Conservation (phyloP, 805 yeast species). For the Metschnikowia matae region DNA sequence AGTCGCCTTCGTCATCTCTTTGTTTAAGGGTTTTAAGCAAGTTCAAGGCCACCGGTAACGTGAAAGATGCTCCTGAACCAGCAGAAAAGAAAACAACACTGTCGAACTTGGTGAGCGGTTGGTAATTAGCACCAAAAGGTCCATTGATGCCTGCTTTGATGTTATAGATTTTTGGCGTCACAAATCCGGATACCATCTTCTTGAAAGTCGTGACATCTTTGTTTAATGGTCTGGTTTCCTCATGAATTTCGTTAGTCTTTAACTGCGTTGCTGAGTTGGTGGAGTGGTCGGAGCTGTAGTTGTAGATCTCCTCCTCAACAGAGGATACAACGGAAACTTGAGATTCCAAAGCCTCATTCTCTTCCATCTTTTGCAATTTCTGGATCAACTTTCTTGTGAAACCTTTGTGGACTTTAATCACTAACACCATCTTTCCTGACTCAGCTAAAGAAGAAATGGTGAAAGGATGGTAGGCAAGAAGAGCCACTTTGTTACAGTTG, state of each 20-base stretch:
- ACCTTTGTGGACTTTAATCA: constrained; percentile 40
- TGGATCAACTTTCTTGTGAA: constrained; percentile 37
- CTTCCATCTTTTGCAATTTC: constrained; percentile 22
- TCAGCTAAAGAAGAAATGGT: constrained; percentile 40
- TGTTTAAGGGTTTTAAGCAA: constrained; percentile 27
- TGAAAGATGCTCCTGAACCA: constrained; percentile 47
- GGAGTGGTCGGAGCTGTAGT: neutral
- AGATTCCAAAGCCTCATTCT: constrained; percentile 8
- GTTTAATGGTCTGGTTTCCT: neutral
- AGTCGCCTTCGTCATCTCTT: constrained; percentile 28
- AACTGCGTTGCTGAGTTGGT: constrained; percentile 3
- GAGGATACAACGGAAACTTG: neutral
- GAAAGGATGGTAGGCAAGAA: constrained; percentile 45
- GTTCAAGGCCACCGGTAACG: constrained; percentile 43
- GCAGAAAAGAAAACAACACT: constrained; percentile 35
- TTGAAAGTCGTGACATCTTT: constrained; percentile 6
- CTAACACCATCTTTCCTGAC: constrained; percentile 36
- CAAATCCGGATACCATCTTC: constrained; percentile 4
- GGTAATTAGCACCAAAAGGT: constrained; percentile 44
- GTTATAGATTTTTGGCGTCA: constrained; percentile 11
- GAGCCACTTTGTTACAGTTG: constrained; percentile 36
- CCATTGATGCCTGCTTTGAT: constrained; percentile 41
- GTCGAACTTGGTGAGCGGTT: constrained; percentile 41
- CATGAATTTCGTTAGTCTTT: neutral
- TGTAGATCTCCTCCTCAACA: neutral